These are phyloP conservation scores for Lepidium africanum DNA, from an alignment of 345 rosid species.

Conservation along the genomic window DNA sequence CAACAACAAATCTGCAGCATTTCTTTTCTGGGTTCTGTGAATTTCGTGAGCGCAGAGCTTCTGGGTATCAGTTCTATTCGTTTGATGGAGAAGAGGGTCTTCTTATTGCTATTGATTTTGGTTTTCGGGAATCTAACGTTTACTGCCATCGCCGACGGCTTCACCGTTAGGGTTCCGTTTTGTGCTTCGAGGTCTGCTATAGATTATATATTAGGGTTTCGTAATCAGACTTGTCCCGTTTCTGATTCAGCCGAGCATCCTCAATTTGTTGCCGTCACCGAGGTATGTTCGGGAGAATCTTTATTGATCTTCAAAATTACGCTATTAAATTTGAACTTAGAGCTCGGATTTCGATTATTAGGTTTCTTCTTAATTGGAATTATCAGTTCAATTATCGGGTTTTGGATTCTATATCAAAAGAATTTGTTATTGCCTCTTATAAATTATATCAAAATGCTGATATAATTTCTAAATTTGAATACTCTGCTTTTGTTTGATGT, in stretches of 20 bases:
- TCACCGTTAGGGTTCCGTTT: slow-evolving; percentile 31
- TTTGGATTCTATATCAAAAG: background rate
- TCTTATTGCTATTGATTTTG: slow-evolving; percentile 25
- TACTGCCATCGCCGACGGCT: background rate
- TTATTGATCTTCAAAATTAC: background rate
- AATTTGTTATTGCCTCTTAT: background rate
- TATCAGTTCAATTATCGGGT: background rate
- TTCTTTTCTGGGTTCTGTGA: background rate
- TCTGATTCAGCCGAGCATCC: slow-evolving; percentile 22
- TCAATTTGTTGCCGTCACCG: slow-evolving; percentile 40
- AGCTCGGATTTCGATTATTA: background rate
- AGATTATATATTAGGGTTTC: slow-evolving; percentile 51
- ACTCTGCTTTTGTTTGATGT: background rate
- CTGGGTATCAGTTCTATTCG: background rate
- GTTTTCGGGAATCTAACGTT: slow-evolving; percentile 29
- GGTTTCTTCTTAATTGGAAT: background rate
- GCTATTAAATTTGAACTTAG: background rate
- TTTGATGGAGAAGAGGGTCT: slow-evolving; percentile 33
- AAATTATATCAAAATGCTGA: background rate
- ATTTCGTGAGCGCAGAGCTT: background rate
- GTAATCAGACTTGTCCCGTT: slow-evolving; percentile 34
- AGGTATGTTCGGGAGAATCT: slow-evolving; percentile 35
- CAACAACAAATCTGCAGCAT: background rate
- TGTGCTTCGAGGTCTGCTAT: slow-evolving; percentile 36
- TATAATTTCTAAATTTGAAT: background rate